Base-by-base conservation (phyloP, 2,329 filamentous ascomycete genomes). In the Cladobotryum protrusum region DNA sequence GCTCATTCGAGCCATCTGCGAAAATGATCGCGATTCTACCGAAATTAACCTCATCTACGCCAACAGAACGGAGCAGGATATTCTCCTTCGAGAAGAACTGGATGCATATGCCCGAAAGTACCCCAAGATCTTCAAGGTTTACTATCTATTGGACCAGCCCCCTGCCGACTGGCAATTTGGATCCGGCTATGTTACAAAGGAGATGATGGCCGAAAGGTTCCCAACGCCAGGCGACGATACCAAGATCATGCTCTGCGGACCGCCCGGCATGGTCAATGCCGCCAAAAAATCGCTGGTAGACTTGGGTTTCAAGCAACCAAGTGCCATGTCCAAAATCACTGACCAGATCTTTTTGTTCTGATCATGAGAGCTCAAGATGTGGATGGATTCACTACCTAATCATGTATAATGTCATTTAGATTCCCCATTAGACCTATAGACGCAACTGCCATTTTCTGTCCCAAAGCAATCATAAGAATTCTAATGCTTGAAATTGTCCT, bases 1-100 rank as follows among this genome's bases (percentile, higher is more conserved):
- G 59, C 63, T 85, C 6, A 82, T 85, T 58, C 75, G 80, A 4
- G 79, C 79, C 40, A 81, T 85, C 49, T 82, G 79, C 57, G 80
- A 83, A 58, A 76, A 84, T 48, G 68, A 74, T n/a, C 66, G 63
- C 6, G 82, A 85, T 53, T 70, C 67, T 1, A 85, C 82, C 0
- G 64, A 78, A 54, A 62, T 84, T 39, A 76, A 68, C 41, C 65
- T 85, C 4, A 63, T 85, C 29, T 83, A 82, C 52, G 82, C 78
- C 29, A 85, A 82, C 62, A 69, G 74, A 1, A 71, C 70, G 1
- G 79, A 82, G 55, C 70, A 69, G 2, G 82, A 85, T 54, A 85
- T 86, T 48, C 61, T 86, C 7, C 64, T 85, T 14, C 67, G 78
- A 0, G 54, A 70, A 1, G 72, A 84, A 57, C 72, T 85, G 1